These are phyloP conservation scores for Leptosphaerulina australis DNA, from an alignment of 2,329 filamentous ascomycete species.

Conservation along the genomic window DNA sequence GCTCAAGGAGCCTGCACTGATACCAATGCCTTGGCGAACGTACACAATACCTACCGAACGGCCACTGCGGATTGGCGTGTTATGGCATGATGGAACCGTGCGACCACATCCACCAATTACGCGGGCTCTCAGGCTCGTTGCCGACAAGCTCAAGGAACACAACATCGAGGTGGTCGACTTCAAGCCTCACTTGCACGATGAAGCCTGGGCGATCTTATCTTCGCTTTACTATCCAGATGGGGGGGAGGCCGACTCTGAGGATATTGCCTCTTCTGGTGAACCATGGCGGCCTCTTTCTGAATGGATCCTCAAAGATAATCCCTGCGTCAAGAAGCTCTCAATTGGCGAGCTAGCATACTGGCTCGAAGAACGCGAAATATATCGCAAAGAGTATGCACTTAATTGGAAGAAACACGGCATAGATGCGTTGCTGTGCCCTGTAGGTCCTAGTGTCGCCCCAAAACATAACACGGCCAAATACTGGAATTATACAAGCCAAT, in stretches of 20 bases:
- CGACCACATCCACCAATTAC: slow-evolving; percentile 69
- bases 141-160: slow-evolving; percentile 50
- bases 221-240: slow-evolving; percentile 62
- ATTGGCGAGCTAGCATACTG: slow-evolving; percentile 54
- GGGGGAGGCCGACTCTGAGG: slow-evolving; percentile 58
- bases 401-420: slow-evolving; percentile 54
- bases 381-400: slow-evolving; percentile 53
- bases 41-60: slow-evolving; percentile 25
- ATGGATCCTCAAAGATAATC: slow-evolving; percentile 64
- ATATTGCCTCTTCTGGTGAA: slow-evolving; percentile 62
- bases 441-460: slow-evolving; percentile 61
- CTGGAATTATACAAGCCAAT: slow-evolving; percentile 70
- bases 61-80: slow-evolving; percentile 62
- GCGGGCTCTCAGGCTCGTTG: slow-evolving; percentile 59
- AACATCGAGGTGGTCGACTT: slow-evolving; percentile 62
- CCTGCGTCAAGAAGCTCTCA: slow-evolving; percentile 51
- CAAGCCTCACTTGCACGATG: slow-evolving; percentile 56
- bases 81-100: slow-evolving; percentile 70
- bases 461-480: slow-evolving; percentile 60
- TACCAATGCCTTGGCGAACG: slow-evolving; percentile 64
- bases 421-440: slow-evolving; percentile 68
- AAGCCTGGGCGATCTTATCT: slow-evolving; percentile 56
- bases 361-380: slow-evolving; percentile 51
- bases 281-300: slow-evolving; percentile 63
- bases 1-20: slow-evolving; percentile 62